phyloP scores from a whole-genome alignment of 129 eudicot genomes.

The Oenanthe sinensis region DNA sequence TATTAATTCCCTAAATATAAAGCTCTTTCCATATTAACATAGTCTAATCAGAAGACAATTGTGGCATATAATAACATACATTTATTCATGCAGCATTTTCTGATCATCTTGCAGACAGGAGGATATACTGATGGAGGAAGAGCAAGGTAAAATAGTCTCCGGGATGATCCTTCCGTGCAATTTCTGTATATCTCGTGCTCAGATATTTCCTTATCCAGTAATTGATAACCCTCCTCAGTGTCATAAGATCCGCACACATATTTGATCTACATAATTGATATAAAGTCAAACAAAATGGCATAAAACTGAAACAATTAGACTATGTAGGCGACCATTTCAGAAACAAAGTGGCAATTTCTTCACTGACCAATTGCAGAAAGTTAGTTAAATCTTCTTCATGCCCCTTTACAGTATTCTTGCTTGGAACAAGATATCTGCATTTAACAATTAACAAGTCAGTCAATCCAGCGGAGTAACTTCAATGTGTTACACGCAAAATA shows the following conservation, averaged over 20 bases:
- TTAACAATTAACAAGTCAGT: conserved; percentile 11
- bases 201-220: conserved; percentile 65
- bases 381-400: conserved; percentile 44
- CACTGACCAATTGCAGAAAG: conserved; percentile 79
- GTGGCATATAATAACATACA: conserved; percentile 34
- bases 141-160: conserved; percentile 94
- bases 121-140: conserved; percentile 99
- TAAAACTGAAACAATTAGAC: neutral
- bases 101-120: conserved; percentile 90
- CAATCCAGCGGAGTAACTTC: conserved; percentile 5
- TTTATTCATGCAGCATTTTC: conserved; percentile 61
- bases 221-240: conserved; percentile 69
- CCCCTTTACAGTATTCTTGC: conserved; percentile 38
- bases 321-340: neutral
- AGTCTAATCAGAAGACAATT: neutral
- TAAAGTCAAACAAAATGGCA: conserved; percentile 9
- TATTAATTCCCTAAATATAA: neutral
- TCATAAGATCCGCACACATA: conserved; percentile 87
- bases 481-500: neutral
- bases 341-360: neutral
- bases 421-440: conserved; percentile 66
- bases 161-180: conserved; percentile 55
- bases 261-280: conserved; percentile 44
- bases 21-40: neutral
- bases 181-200: conserved; percentile 60